Evolutionary conservation across 345 rosid species (phyloP).

Genomic region (Lepidium sativum): DNA sequence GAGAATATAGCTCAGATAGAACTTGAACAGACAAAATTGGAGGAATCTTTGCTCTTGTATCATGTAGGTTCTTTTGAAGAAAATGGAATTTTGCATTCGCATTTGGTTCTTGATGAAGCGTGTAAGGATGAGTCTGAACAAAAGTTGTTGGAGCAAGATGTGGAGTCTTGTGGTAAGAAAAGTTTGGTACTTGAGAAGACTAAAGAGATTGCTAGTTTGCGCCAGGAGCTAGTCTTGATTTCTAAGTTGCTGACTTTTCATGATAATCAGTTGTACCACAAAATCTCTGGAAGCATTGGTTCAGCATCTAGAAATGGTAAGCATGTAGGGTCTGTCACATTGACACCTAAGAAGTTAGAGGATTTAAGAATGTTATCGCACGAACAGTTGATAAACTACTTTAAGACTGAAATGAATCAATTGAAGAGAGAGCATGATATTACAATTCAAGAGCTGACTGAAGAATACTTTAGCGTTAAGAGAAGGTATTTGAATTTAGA

Average conservation of each 20-base stretch:
- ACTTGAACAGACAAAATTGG: slow-evolving; percentile 35
- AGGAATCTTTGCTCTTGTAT: slow-evolving; percentile 28
- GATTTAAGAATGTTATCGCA: slow-evolving; percentile 29
- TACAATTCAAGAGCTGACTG: too few species aligned
- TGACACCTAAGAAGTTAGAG: slow-evolving; percentile 44
- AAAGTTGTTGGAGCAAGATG: slow-evolving; percentile 31
- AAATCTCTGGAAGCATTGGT: slow-evolving; percentile 36
- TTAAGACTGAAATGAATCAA: slow-evolving; percentile 50
- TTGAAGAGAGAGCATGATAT: too few species aligned
- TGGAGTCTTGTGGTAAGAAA: slow-evolving; percentile 18
- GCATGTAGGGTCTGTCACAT: slow-evolving; percentile 36
- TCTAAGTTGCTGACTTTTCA: slow-evolving; percentile 35
- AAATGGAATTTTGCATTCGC: slow-evolving; percentile 9
- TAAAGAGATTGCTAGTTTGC: slow-evolving; percentile 48
- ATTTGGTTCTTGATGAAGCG: neutral
- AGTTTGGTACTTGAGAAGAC: slow-evolving; percentile 34
- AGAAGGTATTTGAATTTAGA: slow-evolving; percentile 42
- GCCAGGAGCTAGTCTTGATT: slow-evolving; percentile 52
- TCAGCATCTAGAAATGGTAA: slow-evolving; percentile 39
- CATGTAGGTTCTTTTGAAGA: neutral
- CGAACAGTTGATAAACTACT: slow-evolving; percentile 37
- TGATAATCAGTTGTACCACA: slow-evolving; percentile 40
- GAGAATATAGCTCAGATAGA: slow-evolving; percentile 47
- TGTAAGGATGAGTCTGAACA: slow-evolving; percentile 39
- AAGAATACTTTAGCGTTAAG: slow-evolving; percentile 32